Evolutionary conservation across 306 rosid genomes (phyloP).

Genomic region (Trifolium subterraneum): DNA sequence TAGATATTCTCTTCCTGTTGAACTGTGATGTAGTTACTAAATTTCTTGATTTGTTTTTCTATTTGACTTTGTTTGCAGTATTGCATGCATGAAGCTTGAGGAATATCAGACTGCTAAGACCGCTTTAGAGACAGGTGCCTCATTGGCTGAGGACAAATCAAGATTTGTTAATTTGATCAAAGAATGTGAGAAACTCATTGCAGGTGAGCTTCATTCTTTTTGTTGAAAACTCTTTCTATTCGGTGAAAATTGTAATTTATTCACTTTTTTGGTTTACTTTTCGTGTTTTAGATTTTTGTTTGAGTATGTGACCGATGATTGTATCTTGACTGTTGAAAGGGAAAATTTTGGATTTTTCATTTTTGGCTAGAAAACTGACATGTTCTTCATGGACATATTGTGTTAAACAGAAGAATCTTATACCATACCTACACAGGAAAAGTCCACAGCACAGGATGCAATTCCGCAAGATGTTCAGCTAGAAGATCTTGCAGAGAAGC

Average conservation of each 20-base stretch:
- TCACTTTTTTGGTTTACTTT: neutral
- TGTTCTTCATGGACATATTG: conserved; percentile 35
- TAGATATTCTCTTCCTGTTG: neutral
- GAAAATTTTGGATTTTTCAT: conserved; percentile 11
- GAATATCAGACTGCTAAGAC: conserved; percentile 89
- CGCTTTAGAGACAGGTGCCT: conserved; percentile 72
- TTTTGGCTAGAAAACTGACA: conserved; percentile 31
- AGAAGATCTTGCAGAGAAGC: conserved; percentile 42
- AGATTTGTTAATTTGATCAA: conserved; percentile 62
- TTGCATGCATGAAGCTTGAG: conserved; percentile 84
- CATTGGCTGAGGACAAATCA: conserved; percentile 60
- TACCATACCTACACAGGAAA: conserved; percentile 48
- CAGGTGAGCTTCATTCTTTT: conserved; percentile 52
- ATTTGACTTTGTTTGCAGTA: conserved; percentile 51
- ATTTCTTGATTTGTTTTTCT: neutral
- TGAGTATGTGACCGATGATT: neutral
- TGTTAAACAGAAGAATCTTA: conserved; percentile 68
- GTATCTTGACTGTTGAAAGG: conserved; percentile 24
- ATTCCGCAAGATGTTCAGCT: conserved; percentile 46
- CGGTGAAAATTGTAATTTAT: conserved; percentile 2
- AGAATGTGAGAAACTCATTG: conserved; percentile 73
- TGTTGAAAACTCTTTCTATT: conserved; percentile 20
- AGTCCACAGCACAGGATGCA: conserved; percentile 32
- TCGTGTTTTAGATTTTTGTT: conserved; percentile 4
- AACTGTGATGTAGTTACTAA: neutral